Percentiles rank a stretch among this genome's conserved stretches.
Conservation (phyloP, 1,284 basidiomycete species). For the Cryptococcus depauperatus region DNA sequence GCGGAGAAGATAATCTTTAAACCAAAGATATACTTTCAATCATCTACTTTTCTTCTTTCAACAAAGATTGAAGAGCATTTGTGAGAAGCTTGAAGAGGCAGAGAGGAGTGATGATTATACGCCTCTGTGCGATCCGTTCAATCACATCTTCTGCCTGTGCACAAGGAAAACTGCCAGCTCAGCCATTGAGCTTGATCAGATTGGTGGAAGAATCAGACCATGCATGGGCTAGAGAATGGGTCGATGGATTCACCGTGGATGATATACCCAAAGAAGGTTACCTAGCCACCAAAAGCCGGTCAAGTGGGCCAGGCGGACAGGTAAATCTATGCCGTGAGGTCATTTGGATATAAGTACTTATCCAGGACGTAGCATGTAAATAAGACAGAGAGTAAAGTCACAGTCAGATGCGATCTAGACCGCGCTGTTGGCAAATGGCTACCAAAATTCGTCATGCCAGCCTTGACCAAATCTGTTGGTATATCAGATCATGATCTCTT, state of each 20-base stretch:
- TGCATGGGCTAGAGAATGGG: slow-evolving; percentile 27
- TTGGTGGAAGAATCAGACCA: slow-evolving; percentile 19
- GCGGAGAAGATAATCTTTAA: no score
- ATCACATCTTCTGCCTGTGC: background rate
- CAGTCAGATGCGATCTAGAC: slow-evolving; percentile 27
- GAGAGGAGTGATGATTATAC: no score
- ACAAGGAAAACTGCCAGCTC: slow-evolving; percentile 4
- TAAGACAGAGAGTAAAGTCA: slow-evolving; percentile 44
- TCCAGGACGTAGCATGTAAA: slow-evolving; percentile 37
- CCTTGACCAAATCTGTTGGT: slow-evolving; percentile 35
- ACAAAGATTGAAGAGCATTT: no score
- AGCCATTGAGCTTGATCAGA: slow-evolving; percentile 1
- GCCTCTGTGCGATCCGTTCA: no score
- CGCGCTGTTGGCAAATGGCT: slow-evolving; percentile 31
- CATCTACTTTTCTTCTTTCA: no score
- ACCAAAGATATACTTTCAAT: no score
- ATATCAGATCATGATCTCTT: background rate
- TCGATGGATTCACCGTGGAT: slow-evolving; percentile 25
- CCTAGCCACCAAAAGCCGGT: slow-evolving; percentile 32
- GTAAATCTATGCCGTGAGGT: no score
- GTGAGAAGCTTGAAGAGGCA: no score
- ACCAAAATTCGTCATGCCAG: slow-evolving; percentile 32
- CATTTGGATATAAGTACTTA: background rate
- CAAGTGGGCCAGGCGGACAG: slow-evolving; percentile 43
- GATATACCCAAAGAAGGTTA: slow-evolving; percentile 38